Base-by-base conservation (phyloP, 2,329 filamentous ascomycete species). In the Aspergillus calidoustus region DNA sequence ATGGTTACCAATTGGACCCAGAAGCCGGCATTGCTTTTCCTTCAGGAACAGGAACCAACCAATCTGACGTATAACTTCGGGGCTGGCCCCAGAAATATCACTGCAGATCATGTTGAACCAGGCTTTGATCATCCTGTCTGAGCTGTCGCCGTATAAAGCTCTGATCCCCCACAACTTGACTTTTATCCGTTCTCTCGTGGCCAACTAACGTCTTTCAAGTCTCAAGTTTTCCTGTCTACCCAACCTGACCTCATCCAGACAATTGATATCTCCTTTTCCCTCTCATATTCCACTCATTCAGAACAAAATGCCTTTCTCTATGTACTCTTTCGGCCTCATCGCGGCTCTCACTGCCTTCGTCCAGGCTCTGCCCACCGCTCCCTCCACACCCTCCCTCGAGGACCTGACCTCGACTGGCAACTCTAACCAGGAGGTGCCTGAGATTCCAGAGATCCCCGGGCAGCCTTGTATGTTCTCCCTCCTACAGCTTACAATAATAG, bases 1-100 rank as follows among this genome's bases (percentile, higher is more conserved):
- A 17, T 23, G 13, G 15, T 30, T 6, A 8, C 7, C 49, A 52
- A n/a, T 41, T 41, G 34, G 34, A 15, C 34, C 11, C 34, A 41
- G 34, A 41, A 41, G 13, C 34, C 11, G 34, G 34, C 13, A 41
- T 54, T 55, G 53, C 53, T 34, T 55, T 55, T 55, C 28, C 43
- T 54, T 30, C 53, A 55, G 43, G 53, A 23, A 47, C 43, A n/a
- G 43, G 28, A 55, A 55, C 46, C 34, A 41, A 41, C 13, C 34
- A 41, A 41, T 13, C 34, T 15, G 34, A 41, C 34, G 9, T 41
- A 41, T 41, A 38, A 15, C 34, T 15, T 15, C 4, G 2, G 15
- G 34, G 34, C 41, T 52, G 34, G 34, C 41, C 41, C 50, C 17
- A 22, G 9, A 41, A 46, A 46, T 54, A 23, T 17, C 52, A 31